Conservation (phyloP, 352 stramenopile species). For the Globisporangium cylindrosporum region DNA sequence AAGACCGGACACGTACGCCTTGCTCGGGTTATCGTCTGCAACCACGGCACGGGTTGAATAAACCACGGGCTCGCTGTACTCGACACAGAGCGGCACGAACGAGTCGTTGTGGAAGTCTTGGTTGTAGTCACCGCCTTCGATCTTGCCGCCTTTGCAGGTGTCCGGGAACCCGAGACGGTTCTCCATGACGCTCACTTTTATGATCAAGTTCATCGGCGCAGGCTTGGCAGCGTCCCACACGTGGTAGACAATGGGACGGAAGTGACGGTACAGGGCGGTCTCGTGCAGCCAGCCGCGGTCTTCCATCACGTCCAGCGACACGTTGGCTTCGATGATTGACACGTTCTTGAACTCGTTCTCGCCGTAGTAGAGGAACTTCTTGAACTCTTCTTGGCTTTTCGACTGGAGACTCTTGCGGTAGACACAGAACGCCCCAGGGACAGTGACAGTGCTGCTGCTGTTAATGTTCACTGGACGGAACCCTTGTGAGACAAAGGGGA, state of each 20-base stretch:
- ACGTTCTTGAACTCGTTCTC: not conserved
- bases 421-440: not conserved
- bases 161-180: not conserved
- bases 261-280: not conserved
- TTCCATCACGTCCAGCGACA: too few species aligned
- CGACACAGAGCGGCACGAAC: not conserved
- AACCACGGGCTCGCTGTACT: not conserved
- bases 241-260: not conserved
- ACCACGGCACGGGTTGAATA: not conserved
- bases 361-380: not conserved
- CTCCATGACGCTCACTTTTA: not conserved
- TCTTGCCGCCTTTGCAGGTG: not conserved
- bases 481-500: not conserved
- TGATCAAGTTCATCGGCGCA: slow-evolving; percentile 1
- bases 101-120: not conserved
- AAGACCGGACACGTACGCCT: not conserved
- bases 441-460: not conserved
- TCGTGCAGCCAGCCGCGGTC: not conserved
- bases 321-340: too few species aligned
- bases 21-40: not conserved
- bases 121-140: not conserved
- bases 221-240: not conserved
- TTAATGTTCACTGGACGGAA: not conserved
- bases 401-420: not conserved
- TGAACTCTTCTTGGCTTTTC: not conserved